Percentiles rank a stretch among this genome's conserved stretches.
These are phyloP conservation scores for Diaporthe sp. DNA, from an alignment of 2,329 filamentous ascomycete species.

Conservation along the genomic window DNA sequence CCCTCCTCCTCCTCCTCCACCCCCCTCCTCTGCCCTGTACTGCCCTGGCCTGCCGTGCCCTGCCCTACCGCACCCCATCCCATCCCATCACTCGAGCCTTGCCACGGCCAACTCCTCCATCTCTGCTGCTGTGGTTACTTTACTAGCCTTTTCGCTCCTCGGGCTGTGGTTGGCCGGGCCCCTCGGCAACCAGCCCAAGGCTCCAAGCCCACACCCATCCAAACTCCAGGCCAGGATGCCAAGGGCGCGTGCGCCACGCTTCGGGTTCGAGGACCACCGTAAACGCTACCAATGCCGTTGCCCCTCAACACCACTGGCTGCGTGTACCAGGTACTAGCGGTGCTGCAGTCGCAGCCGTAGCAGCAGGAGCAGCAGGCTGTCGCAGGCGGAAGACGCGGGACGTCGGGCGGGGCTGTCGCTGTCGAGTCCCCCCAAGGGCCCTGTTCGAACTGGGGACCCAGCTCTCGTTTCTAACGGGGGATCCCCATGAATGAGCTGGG, in stretches of 20 bases:
- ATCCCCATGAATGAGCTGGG: conserved; percentile 24
- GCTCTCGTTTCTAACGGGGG: conserved; percentile 26
- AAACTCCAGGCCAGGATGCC: conserved; percentile 24
- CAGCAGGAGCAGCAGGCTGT: conserved; percentile 1
- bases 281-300: neutral
- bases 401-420: conserved; percentile 14
- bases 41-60: neutral
- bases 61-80: conserved; percentile 6
- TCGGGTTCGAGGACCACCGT: conserved; percentile 6
- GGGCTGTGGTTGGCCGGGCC: conserved; percentile 26
- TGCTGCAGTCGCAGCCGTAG: neutral
- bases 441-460: conserved; percentile 25
- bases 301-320: neutral
- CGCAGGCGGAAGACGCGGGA: conserved; percentile 30
- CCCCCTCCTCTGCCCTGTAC: neutral
- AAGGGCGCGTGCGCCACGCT: conserved; percentile 33
- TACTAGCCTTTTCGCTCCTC: conserved; percentile 27
- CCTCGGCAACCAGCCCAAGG: conserved; percentile 28
- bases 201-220: conserved; percentile 23
- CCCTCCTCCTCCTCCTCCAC: neutral
- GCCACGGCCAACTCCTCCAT: conserved; percentile 19
- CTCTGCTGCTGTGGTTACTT: conserved; percentile 25
- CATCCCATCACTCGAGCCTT: conserved; percentile 6
- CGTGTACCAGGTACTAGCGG: neutral
- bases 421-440: conserved; percentile 25